Conservation (phyloP, 2,329 filamentous ascomycete species). For the Exophiala bonariae region DNA sequence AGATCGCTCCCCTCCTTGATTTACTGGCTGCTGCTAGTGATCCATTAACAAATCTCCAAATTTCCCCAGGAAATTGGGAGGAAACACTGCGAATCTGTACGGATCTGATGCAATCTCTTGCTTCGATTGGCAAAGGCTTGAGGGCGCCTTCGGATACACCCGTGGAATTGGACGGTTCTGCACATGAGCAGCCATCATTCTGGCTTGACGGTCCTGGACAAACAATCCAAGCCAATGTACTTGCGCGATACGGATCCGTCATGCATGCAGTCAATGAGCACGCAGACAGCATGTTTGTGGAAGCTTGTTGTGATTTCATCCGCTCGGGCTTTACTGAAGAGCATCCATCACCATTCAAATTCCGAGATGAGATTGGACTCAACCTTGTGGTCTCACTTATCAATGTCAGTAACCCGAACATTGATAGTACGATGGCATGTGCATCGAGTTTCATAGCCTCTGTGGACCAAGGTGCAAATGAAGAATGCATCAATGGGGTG, state of each 20-base stretch:
- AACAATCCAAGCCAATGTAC: conserved; percentile 16
- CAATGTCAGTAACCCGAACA: conserved; percentile 39
- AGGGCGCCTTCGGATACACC: conserved; percentile 23
- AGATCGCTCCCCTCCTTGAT: conserved; percentile 39
- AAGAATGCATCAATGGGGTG: conserved; percentile 40
- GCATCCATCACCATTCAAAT: conserved; percentile 42
- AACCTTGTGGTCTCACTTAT: conserved; percentile 41
- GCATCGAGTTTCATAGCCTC: conserved; percentile 48
- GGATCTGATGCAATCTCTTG: conserved; percentile 37
- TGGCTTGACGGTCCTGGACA: conserved; percentile 24
- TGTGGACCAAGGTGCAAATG: conserved; percentile 29
- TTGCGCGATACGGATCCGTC: conserved; percentile 26
- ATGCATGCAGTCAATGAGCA: conserved; percentile 38
- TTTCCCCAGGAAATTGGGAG: conserved; percentile 36
- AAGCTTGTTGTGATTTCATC: conserved; percentile 46
- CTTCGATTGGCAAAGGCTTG: conserved; percentile 26
- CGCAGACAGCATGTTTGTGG: conserved; percentile 41
- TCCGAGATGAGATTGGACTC: conserved; percentile 41
- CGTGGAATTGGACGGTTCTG: conserved; percentile 20
- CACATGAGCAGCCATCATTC: conserved; percentile 8
- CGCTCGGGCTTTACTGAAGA: conserved; percentile 47
- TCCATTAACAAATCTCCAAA: conserved; percentile 33
- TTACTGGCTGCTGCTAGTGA: conserved; percentile 37
- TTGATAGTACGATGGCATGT: conserved; percentile 46
- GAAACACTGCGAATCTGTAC: conserved; percentile 35